Evolutionary conservation across 2,329 filamentous ascomycete species (phyloP).

Genomic region (Hyphodiscus sp.): DNA sequence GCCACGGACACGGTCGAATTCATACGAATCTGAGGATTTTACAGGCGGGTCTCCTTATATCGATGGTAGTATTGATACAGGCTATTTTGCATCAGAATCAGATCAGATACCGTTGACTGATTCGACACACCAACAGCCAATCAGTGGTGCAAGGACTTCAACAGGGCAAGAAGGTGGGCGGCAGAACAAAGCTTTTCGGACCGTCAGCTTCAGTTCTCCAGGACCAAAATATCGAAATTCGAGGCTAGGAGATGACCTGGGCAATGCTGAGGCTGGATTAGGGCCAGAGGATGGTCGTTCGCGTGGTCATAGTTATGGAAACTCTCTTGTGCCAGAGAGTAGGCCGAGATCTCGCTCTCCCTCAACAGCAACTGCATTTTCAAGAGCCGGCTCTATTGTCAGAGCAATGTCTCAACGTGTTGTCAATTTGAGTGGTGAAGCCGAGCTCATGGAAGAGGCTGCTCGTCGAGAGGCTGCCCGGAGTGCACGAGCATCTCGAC

Average conservation of each 20-base stretch:
- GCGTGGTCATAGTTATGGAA: slow-evolving; percentile 51
- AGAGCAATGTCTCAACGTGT: slow-evolving; percentile 92
- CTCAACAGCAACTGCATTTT: slow-evolving; percentile 59
- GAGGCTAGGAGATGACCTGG: slow-evolving; percentile 54
- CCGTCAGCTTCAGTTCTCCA: slow-evolving; percentile 42
- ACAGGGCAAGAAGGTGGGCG: slow-evolving; percentile 34
- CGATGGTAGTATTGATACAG: slow-evolving; percentile 17
- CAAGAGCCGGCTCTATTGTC: slow-evolving; percentile 67
- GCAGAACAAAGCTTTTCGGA: slow-evolving; percentile 47
- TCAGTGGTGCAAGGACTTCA: slow-evolving; percentile 38
- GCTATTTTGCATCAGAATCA: slow-evolving; percentile 39
- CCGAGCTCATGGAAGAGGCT: slow-evolving; percentile 69
- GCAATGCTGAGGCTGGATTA: slow-evolving; percentile 51
- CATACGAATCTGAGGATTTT: slow-evolving; percentile 24
- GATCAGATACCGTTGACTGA: slow-evolving; percentile 56
- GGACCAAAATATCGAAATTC: slow-evolving; percentile 35
- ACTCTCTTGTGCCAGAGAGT: slow-evolving; percentile 46
- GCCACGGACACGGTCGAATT: slow-evolving; percentile 17
- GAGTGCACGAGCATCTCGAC: slow-evolving; percentile 9
- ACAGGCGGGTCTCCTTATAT: slow-evolving; percentile 22
- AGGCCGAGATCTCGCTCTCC: slow-evolving; percentile 46
- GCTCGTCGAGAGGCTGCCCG: slow-evolving; percentile 22
- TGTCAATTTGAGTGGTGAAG: slow-evolving; percentile 93
- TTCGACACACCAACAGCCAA: slow-evolving; percentile 46
- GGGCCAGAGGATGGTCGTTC: slow-evolving; percentile 32